Evolutionary conservation across 345 rosid genomes (phyloP).

Genomic region (Iberis pinnata): DNA sequence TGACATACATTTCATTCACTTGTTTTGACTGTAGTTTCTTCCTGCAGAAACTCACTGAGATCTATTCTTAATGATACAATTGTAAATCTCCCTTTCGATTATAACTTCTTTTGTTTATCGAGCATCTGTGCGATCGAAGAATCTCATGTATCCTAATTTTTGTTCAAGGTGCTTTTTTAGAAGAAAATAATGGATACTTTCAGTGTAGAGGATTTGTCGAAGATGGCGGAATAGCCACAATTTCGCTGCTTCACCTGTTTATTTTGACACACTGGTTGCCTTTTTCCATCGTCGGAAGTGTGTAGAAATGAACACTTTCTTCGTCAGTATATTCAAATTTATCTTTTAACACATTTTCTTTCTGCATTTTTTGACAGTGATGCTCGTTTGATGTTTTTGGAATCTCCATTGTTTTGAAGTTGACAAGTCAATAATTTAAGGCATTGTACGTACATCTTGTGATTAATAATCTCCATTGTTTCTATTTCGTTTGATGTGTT

Average conservation of each 20-base stretch:
- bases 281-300: conserved; percentile 95
- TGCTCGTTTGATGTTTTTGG: no score
- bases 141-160: not conserved
- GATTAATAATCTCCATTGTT: conserved; percentile 3
- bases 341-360: no score
- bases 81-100: not conserved
- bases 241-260: conserved; percentile 88
- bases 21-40: not conserved
- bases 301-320: conserved; percentile 92
- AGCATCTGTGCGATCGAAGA: conserved; percentile 14
- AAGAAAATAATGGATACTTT: conserved; percentile 46
- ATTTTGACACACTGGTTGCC: conserved; percentile 99
- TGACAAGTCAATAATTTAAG: not conserved
- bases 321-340: conserved; percentile 63
- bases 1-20: not conserved
- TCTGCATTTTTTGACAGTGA: no score
- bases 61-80: conserved; percentile 5
- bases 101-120: not conserved
- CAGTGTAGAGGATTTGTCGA: conserved; percentile 82
- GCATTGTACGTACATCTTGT: conserved; percentile 14
- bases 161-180: not conserved
- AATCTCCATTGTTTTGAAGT: no score
- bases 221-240: conserved; percentile 98
- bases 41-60: conserved; percentile 11
- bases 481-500: no score